Evolutionary conservation across 2,329 filamentous ascomycete species (phyloP), one percentile per base, ranked within the genome.

Genomic region (Cyanodermella asteris): DNA sequence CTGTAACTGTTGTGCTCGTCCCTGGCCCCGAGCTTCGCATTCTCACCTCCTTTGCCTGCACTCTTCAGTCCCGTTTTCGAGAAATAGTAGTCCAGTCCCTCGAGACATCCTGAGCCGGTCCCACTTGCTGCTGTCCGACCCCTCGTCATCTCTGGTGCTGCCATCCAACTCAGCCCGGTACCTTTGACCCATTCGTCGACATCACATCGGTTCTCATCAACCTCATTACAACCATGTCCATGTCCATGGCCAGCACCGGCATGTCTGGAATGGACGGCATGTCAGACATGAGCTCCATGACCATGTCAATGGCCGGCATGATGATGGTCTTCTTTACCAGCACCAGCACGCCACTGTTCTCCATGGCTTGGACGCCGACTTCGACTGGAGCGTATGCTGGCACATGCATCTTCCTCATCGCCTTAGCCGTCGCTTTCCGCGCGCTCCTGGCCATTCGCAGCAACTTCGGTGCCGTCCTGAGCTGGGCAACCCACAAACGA

Each of bases 351-450:
- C 56, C 71, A 4, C 57, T 80, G 20, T 78, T 60, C 53, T 71
- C 76, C 8, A 44, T 50, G 11, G 46, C 56, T 26, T 93, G 82
- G 80, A 74, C 75, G 3, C 84, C 84, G 4, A 50, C 43, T 13
- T 69, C 53, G 17, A 54, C 60, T 4, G 78, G 72, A 37, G 54
- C 62, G 30, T 94, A 93, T 48, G 80, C 78, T 2, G 84, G 68
- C 28, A 90, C 80, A 78, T 91, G 84, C 55, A 76, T 93, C 46
- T 93, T 93, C 51, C 62, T 93, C 30, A 70, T 91, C 43, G 38
- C 74, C 22, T 68, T 94, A 25, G 71, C 70, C 31, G 56, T 71
- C 31, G 40, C 73, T 28, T 69, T 72, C 41, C 74, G 82, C 26
- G 51, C 57, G 12, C 56, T 91, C 10, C 53, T 84, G 25, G 81